Conservation (phyloP, 2,329 filamentous ascomycete species). For the Aspergillaceae sp. region DNA sequence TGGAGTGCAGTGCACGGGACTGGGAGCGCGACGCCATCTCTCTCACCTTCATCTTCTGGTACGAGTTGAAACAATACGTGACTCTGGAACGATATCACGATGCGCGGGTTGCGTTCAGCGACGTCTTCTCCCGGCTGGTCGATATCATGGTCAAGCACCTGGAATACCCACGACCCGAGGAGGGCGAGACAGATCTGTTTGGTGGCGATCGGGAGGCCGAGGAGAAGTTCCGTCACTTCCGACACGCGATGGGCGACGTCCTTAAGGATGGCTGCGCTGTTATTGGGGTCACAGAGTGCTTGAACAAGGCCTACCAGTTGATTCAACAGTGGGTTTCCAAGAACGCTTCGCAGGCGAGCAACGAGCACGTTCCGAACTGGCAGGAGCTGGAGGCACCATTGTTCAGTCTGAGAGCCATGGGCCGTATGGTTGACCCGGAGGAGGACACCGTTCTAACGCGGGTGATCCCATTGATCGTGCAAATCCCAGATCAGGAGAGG, state of each 20-base stretch:
- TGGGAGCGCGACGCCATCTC: constrained; percentile 85
- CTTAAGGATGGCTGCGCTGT: constrained; percentile 96
- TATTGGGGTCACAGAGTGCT: constrained; percentile 82
- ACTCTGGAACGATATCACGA: constrained; percentile 83
- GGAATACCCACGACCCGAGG: constrained; percentile 72
- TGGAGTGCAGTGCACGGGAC: constrained; percentile 86
- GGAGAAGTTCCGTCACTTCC: constrained; percentile 93
- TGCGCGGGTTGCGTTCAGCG: constrained; percentile 65
- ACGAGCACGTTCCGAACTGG: constrained; percentile 79
- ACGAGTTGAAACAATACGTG: constrained; percentile 93
- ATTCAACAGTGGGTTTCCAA: constrained; percentile 84
- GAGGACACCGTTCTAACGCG: constrained; percentile 81
- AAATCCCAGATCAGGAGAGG: constrained; percentile 93
- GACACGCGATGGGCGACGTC: constrained; percentile 95
- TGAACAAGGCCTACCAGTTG: constrained; percentile 76
- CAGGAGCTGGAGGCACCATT: constrained; percentile 91
- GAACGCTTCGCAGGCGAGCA: constrained; percentile 66
- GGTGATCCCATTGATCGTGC: constrained; percentile 85
- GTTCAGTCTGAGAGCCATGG: constrained; percentile 92
- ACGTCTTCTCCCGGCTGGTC: constrained; percentile 80
- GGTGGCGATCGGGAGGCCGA: constrained; percentile 93
- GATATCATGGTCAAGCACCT: constrained; percentile 89
- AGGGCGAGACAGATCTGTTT: constrained; percentile 74
- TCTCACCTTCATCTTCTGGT: constrained; percentile 96
- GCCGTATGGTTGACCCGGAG: constrained; percentile 85